Percentiles rank a stretch among this genome's conserved stretches.
Evolutionary conservation across 768 basidiomycete species (phyloP).

Genomic region (Pleurotus tuber-regium): DNA sequence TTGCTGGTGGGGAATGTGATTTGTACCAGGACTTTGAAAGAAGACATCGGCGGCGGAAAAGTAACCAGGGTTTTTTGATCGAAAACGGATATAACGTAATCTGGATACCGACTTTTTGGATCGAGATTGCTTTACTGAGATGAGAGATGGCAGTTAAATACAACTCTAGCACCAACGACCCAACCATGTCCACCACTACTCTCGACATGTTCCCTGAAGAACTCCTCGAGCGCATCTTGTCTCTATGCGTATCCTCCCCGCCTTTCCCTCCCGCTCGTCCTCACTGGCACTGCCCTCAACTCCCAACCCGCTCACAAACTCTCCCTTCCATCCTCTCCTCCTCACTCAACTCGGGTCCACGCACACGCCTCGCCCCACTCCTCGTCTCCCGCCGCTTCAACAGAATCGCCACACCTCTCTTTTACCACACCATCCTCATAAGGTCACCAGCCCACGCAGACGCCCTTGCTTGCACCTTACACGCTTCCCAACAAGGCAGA

Average conservation of each 20-base stretch:
- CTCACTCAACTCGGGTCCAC: conserved; percentile 9
- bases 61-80: too few species aligned
- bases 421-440: conserved; percentile 53
- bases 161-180: too few species aligned
- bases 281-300: not conserved
- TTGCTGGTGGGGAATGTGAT: too few species aligned
- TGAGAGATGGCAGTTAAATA: too few species aligned
- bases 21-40: too few species aligned
- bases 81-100: too few species aligned
- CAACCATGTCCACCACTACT: conserved; percentile 2
- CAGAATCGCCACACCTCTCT: conserved; percentile 55
- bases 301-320: not conserved
- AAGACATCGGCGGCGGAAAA: too few species aligned
- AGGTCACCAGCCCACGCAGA: conserved; percentile 36
- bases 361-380: conserved; percentile 37
- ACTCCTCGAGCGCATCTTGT: conserved; percentile 30
- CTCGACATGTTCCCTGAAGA: conserved; percentile 32
- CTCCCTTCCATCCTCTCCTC: not conserved
- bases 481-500: too few species aligned
- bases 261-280: conserved; percentile 5
- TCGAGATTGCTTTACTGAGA: too few species aligned
- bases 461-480: conserved; percentile 18
- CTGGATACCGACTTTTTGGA: too few species aligned
- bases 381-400: conserved; percentile 50
- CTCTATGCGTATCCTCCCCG: conserved; percentile 22